Conservation (phyloP, 768 basidiomycete species). For the Calocera cornea region DNA sequence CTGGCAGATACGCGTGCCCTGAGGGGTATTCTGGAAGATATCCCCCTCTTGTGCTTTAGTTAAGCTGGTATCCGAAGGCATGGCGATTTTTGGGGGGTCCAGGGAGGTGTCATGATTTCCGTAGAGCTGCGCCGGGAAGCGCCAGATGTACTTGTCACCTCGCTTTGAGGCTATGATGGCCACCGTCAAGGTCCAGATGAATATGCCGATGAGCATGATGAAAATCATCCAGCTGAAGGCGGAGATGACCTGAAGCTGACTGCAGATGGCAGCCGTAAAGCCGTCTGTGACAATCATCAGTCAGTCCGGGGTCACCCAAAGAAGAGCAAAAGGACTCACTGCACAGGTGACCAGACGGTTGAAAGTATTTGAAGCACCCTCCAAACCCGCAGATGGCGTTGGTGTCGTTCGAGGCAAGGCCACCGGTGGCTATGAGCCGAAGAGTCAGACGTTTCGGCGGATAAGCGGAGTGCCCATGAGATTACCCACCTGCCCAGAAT, state of each 20-base stretch:
- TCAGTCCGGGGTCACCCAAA: not conserved
- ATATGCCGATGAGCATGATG: not conserved
- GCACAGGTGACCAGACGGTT: not conserved
- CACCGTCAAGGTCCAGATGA: not conserved
- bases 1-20: too few relatives aligned
- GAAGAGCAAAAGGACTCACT: not conserved
- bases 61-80: not conserved
- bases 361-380: not conserved
- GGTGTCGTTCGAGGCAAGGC: not conserved
- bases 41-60: not conserved
- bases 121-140: not conserved
- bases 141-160: not conserved
- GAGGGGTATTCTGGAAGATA: not conserved
- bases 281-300: not conserved
- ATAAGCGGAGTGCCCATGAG: not conserved
- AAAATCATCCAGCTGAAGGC: not conserved
- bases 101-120: not conserved
- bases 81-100: not conserved
- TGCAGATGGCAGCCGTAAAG: not conserved
- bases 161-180: not conserved
- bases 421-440: not conserved
- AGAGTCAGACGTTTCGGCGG: too few relatives aligned
- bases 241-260: not conserved
- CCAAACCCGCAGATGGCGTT: not conserved
- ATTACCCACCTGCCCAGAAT: not conserved